Conservation (phyloP, 208 protist species). For the Angomonas deanei region DNA sequence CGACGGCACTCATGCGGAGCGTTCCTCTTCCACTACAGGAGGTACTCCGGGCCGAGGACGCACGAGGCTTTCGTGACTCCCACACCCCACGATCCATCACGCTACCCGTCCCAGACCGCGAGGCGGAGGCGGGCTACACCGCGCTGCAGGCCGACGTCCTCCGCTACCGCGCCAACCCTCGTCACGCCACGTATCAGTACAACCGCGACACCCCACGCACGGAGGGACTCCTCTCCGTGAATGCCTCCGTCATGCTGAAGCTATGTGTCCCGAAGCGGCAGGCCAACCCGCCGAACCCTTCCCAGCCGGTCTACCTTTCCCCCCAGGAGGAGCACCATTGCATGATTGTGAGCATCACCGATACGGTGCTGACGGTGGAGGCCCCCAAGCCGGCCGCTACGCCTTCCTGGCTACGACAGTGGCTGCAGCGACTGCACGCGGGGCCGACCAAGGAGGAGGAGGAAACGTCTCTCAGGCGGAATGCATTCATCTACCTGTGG, state of each 20-base stretch:
- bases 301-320: background rate
- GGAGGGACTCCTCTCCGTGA: conserved; percentile 45
- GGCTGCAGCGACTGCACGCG: conserved; percentile 5
- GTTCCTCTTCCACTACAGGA: conserved; percentile 20
- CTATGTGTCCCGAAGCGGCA: conserved; percentile 32
- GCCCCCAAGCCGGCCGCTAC: conserved; percentile 12
- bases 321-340: conserved; percentile 16
- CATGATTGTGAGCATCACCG: conserved; percentile 67
- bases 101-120: conserved; percentile 37
- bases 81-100: conserved; percentile 12
- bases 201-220: conserved; percentile 29
- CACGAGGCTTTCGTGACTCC: background rate
- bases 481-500: conserved; percentile 1
- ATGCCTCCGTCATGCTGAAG: conserved; percentile 75
- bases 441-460: too few species aligned
- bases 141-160: conserved; percentile 57
- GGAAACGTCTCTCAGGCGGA: background rate
- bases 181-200: conserved; percentile 37
- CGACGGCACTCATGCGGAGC: conserved; percentile 52
- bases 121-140: conserved; percentile 51
- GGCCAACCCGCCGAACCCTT: background rate
- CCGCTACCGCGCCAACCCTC: conserved; percentile 36
- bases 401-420: conserved; percentile 14
- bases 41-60: conserved; percentile 19
- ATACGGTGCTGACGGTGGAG: conserved; percentile 71